These are phyloP conservation scores for Daedaleopsis sinensis DNA, from an alignment of 768 basidiomycete genomes.

Conservation along the genomic window DNA sequence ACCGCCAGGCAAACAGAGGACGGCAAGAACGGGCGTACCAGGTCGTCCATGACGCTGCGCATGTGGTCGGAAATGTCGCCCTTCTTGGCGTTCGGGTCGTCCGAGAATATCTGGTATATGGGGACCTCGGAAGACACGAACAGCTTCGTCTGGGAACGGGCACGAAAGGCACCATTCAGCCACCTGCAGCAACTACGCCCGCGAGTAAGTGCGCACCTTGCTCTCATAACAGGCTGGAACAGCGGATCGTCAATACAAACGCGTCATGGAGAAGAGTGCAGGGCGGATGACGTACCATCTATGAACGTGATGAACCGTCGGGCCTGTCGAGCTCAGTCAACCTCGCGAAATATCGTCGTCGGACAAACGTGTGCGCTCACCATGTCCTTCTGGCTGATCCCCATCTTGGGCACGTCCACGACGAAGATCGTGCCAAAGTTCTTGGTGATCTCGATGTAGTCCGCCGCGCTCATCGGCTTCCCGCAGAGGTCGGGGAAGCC, in stretches of 20 bases:
- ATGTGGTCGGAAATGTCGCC: constrained; percentile 75
- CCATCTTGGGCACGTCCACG: constrained; percentile 87
- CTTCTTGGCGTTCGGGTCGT: constrained; percentile 48
- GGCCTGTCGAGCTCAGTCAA: constrained; percentile 50
- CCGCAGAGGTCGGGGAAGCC: constrained; percentile 87
- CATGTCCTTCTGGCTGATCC: constrained; percentile 82
- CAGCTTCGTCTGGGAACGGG: constrained; percentile 71
- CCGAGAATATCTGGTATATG: constrained; percentile 87
- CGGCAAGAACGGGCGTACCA: constrained; percentile 53
- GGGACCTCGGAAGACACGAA: constrained; percentile 94
- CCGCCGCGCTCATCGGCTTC: constrained; percentile 88
- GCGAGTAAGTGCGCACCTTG: constrained; percentile 49
- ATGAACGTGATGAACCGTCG: constrained; percentile 97
- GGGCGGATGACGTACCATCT: constrained; percentile 62
- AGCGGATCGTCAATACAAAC: background rate
- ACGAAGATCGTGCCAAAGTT: constrained; percentile 89
- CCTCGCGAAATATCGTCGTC: background rate
- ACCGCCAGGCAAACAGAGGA: background rate
- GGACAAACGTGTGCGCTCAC: constrained; percentile 39
- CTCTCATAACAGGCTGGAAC: constrained; percentile 85
- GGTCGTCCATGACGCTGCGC: constrained; percentile 93
- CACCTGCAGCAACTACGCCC: no score
- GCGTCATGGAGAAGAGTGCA: background rate
- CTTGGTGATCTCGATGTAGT: constrained; percentile 93
- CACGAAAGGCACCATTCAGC: background rate